A percentile compares a stretch with the other conserved stretches of the same genome.
Conservation (phyloP, 176 grass and related monocot species). For the Musa beccarii region DNA sequence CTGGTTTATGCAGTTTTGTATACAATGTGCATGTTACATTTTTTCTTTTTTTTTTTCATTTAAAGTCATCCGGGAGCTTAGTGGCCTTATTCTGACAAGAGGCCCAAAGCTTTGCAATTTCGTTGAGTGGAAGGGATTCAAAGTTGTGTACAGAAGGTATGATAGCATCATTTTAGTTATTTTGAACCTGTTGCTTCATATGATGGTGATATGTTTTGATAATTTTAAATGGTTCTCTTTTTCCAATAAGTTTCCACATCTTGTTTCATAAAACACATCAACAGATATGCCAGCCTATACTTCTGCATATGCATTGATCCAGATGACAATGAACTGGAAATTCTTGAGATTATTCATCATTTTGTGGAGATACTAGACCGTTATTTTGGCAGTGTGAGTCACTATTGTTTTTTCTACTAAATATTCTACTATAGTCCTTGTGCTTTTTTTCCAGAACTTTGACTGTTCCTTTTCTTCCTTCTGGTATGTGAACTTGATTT, state of each 20-base stretch:
- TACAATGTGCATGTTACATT: background rate
- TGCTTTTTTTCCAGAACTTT: background rate
- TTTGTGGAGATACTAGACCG: conserved; percentile 73
- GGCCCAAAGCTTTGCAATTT: conserved; percentile 72
- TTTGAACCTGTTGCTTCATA: background rate
- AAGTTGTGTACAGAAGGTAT: conserved; percentile 70
- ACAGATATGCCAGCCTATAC: conserved; percentile 72
- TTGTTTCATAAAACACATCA: conserved; percentile 5
- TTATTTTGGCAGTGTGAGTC: conserved; percentile 61
- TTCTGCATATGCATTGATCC: conserved; percentile 76
- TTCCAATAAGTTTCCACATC: too few relatives aligned
- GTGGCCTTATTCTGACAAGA: conserved; percentile 45
- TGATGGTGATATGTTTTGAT: too few relatives aligned
- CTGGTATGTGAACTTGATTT: conserved; percentile 68
- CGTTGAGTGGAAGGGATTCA: conserved; percentile 71
- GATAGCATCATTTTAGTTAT: background rate
- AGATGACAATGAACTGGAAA: conserved; percentile 58
- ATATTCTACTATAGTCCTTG: background rate
- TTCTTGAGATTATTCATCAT: conserved; percentile 74
- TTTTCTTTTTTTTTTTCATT: background rate
- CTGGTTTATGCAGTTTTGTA: background rate
- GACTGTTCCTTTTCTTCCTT: conserved; percentile 5
- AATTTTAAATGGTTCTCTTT: too few relatives aligned
- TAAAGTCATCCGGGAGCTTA: conserved; percentile 52
- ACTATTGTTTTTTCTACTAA: background rate